phyloP scores from a whole-genome alignment of 2,329 filamentous ascomycete species.

The Clonostachys rhizophaga region DNA sequence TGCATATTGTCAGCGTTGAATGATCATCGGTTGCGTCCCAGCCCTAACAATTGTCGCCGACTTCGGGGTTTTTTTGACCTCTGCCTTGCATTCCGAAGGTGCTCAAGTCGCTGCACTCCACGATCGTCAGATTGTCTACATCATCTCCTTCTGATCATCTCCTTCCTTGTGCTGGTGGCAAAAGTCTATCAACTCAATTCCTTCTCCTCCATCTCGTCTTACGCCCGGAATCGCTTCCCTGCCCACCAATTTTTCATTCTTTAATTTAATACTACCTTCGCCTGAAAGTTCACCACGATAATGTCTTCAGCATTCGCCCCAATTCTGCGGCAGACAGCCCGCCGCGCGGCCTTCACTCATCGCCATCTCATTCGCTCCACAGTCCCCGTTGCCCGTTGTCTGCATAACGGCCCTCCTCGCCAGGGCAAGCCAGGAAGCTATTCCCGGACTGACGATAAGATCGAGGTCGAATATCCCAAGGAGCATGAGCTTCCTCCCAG shows the following conservation, averaged over 20 bases:
- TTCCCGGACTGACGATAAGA: constrained; percentile 74
- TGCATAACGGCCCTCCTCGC: constrained; percentile 24
- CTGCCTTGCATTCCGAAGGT: too few species aligned
- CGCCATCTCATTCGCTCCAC: neutral
- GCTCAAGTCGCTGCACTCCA: too few species aligned
- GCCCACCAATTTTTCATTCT: too few species aligned
- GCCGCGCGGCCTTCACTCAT: constrained; percentile 12
- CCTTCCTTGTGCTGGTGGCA: too few species aligned
- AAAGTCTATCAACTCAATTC: too few species aligned
- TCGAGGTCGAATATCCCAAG: constrained; percentile 74
- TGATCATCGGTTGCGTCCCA: too few species aligned
- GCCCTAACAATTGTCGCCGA: too few species aligned
- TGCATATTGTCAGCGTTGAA: too few species aligned
- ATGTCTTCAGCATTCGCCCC: constrained; percentile 14
- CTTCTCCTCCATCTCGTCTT: neutral
- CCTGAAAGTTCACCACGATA: neutral
- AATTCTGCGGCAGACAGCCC: constrained; percentile 17
- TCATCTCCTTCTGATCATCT: too few species aligned
- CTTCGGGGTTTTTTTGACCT: too few species aligned
- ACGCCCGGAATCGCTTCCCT: neutral
- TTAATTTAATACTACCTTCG: too few species aligned
- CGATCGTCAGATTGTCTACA: too few species aligned
- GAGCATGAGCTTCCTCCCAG: constrained; percentile 69
- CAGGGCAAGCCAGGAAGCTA: constrained; percentile 54
- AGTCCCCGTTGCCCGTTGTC: constrained; percentile 8